Evolutionary conservation across 1,139 yeast genomes (phyloP), one percentile per base, ranked within the genome.

Genomic region (Yamadazyma membranifaciens): DNA sequence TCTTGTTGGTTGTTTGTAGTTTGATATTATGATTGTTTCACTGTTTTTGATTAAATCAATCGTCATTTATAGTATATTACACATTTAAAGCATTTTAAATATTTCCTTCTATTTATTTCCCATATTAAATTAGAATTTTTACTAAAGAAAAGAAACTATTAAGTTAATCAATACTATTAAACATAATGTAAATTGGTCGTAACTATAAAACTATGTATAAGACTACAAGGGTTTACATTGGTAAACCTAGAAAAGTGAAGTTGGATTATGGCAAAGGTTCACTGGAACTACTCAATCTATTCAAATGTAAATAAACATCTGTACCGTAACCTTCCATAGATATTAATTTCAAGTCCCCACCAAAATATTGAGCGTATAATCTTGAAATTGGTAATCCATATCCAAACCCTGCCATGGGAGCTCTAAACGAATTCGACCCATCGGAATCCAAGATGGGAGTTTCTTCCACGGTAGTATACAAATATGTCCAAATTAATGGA

Each of bases 241-340:
- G 24, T 20, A 20, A 20, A 20, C 7, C 5, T 20, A 7, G 24
- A 6, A 6, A 7, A 20, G 24, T 20, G 7, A 20, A 6, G 24
- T 5, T 20, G 24, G 24, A 20, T 10, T 24, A 40, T 15, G 45
- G 45, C 37, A 73, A 60, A 7, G 78, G 78, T 51, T 73, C 78
- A 45, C 67, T 63, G 7, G 72, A 64, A 48, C 75, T 69, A 46
- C 71, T 64, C 53, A 73, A 66, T 44, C 75, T 54, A 62, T 87
- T 88, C 59, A 88, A 71, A 64, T 88, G 96, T 54, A 89, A 65
- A 56, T 88, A 89, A 2, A 87, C 96, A 60, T 88, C 96, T 1
- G 96, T 89, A 9, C 97, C 97, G 53, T 87, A 88, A 10, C 96
- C 96, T 62, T 88, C 96, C 95, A 88, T 87, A 31, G 89, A 81